These are phyloP conservation scores for Chamaenerion angustifolium DNA, from an alignment of 345 rosid species.

Conservation along the genomic window DNA sequence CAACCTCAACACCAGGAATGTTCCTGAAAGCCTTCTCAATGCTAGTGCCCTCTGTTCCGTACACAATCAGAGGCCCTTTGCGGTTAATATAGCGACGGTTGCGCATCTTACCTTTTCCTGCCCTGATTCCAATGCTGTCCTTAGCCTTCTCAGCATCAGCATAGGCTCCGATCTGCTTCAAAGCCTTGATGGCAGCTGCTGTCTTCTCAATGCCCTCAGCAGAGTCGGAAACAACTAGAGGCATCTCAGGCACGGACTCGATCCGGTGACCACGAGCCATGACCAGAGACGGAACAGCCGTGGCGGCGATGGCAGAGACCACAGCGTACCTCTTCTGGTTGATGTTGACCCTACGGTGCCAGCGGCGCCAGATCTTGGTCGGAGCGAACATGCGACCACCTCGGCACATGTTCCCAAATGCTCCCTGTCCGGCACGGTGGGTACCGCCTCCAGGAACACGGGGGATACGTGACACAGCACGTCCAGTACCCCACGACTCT, in stretches of 20 bases:
- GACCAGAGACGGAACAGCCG: constrained; percentile 26
- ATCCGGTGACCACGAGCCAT: constrained; percentile 33
- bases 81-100: constrained; percentile 22
- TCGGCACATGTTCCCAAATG: constrained; percentile 13
- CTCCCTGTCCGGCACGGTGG: constrained; percentile 15
- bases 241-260: constrained; percentile 30
- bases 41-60: constrained; percentile 28
- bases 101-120: constrained; percentile 19
- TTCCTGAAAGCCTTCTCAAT: constrained; percentile 32
- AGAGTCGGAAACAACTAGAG: constrained; percentile 22
- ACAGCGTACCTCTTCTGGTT: constrained; percentile 12
- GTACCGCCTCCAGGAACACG: constrained; percentile 11
- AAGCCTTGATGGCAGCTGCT: constrained; percentile 21
- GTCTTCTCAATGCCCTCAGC: constrained; percentile 30
- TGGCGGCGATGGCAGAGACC: constrained; percentile 30
- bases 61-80: constrained; percentile 30
- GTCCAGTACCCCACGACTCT: constrained; percentile 39
- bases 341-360: constrained; percentile 11
- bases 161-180: constrained; percentile 27
- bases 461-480: constrained; percentile 26
- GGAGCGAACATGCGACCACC: constrained; percentile 16
- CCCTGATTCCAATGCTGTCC: constrained; percentile 24
- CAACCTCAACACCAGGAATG: constrained; percentile 32
- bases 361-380: constrained; percentile 16
- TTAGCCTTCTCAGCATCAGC: constrained; percentile 34